These are phyloP conservation scores for Aleurites moluccanus DNA, from an alignment of 441 rosid genomes.

Conservation along the genomic window DNA sequence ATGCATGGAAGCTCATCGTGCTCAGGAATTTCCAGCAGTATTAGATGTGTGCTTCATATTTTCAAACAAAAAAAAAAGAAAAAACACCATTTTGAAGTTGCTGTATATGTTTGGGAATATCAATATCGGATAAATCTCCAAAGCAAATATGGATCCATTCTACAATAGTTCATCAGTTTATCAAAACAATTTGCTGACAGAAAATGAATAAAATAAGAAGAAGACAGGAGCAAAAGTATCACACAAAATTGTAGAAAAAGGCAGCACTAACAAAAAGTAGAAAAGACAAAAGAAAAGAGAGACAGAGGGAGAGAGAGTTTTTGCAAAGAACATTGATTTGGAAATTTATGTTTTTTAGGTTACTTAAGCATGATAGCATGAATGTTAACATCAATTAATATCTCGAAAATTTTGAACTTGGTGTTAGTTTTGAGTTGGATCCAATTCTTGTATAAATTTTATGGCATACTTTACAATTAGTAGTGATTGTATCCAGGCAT, in stretches of 20 bases:
- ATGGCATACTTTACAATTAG: background rate
- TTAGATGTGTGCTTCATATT: background rate
- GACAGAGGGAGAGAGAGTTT: background rate
- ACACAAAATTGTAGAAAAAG: background rate
- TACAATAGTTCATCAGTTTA: background rate
- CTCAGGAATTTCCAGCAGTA: background rate
- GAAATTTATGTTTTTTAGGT: background rate
- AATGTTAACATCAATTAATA: background rate
- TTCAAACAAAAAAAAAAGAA: background rate
- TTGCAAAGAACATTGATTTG: background rate
- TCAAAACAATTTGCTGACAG: background rate
- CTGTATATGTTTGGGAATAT: background rate
- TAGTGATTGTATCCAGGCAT: background rate
- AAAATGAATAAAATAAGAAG: background rate
- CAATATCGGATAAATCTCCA: background rate
- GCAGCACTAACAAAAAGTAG: background rate
- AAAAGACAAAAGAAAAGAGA: background rate
- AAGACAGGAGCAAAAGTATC: background rate
- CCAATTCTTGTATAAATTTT: background rate
- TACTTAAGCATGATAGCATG: background rate
- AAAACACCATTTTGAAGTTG: background rate
- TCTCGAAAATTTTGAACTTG: background rate
- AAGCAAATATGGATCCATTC: background rate
- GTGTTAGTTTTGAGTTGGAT: background rate
- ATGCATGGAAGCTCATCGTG: background rate